Percentiles rank a stretch among this genome's conserved stretches.
These are phyloP conservation scores for Vachellia pachyceras DNA, from an alignment of 306 rosid genomes.

Conservation along the genomic window DNA sequence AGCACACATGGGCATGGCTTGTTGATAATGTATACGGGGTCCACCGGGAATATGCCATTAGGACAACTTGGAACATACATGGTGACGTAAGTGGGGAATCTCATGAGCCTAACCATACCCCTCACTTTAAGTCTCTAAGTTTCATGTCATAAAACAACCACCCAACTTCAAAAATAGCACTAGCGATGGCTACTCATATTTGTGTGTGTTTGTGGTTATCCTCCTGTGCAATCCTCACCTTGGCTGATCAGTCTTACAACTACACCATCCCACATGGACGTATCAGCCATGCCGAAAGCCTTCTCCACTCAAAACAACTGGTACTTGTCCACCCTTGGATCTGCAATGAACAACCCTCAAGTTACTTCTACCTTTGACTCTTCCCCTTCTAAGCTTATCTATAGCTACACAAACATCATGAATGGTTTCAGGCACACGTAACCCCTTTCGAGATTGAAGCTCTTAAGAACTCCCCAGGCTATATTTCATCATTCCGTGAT, in stretches of 20 bases:
- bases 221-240: slow-evolving; percentile 19
- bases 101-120: neutral
- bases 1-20: neutral
- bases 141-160: neutral
- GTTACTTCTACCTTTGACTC: neutral
- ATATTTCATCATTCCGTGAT: slow-evolving; percentile 58
- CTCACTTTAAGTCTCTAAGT: neutral
- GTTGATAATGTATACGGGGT: too few species aligned
- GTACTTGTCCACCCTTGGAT: slow-evolving; percentile 56
- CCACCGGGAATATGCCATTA: neutral
- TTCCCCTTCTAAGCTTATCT: slow-evolving; percentile 51
- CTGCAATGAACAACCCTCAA: neutral
- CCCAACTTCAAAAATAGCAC: neutral
- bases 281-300: slow-evolving; percentile 75
- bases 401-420: slow-evolving; percentile 66
- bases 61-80: neutral
- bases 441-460: slow-evolving; percentile 61
- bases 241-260: slow-evolving; percentile 49
- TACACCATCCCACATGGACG: slow-evolving; percentile 80
- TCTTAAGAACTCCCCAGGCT: slow-evolving; percentile 56
- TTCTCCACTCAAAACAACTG: slow-evolving; percentile 62
- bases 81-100: neutral
- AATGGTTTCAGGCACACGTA: slow-evolving; percentile 76
- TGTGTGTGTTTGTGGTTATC: slow-evolving; percentile 16
- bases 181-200: slow-evolving; percentile 30